Evolutionary conservation across 2,329 filamentous ascomycete species (phyloP), one percentile per base, ranked within the genome.

Genomic region (Herpotrichia juniperi): DNA sequence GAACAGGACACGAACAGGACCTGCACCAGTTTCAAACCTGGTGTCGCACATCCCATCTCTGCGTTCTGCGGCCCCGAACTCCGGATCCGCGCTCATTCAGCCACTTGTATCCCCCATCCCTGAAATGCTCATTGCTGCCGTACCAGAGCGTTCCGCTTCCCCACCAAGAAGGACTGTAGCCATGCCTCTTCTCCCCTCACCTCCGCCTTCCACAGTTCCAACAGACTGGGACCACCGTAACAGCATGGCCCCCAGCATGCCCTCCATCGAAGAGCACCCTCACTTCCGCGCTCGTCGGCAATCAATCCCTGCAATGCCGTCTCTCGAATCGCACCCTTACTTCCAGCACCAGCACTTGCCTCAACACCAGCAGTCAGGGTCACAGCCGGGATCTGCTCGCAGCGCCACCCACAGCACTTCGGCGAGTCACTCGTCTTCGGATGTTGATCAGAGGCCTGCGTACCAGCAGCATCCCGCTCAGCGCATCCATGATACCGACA

Each of bases 391-490:
- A 46, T 48, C 28, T 21, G 39, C 31, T 34, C 40, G 22, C 32
- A 37, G 34, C 37, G 25, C 47, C 22, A 43, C 25, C 16, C 44
- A 26, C 25, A 52, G 34, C 48, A 50, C 31, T 35, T 44, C 17
- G 5, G 12, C 25, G 2, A 34, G 46, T 16, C 47, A 49, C 14
- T 50, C 32, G 30, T 49, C 34, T 21, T 24, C 47, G 12, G 54
- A 70, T 2, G 68, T 56, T 7, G 62, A 61, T 16, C 53, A 51
- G 14, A 50, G 61, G 17, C 56, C 59, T 3, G 59, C 50, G 0
- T 63, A 66, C 47, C 54, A 64, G 31, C 72, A 74, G 46, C 69
- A 74, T 37, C 67, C 63, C 5, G 50, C 63, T 2, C 72, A 74
- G 50, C 57, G 62, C 22, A 66, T 69, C 53, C 64, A 48, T 42